Conservation (phyloP, 305 asterid genomes). For the Solanum hybrid region DNA sequence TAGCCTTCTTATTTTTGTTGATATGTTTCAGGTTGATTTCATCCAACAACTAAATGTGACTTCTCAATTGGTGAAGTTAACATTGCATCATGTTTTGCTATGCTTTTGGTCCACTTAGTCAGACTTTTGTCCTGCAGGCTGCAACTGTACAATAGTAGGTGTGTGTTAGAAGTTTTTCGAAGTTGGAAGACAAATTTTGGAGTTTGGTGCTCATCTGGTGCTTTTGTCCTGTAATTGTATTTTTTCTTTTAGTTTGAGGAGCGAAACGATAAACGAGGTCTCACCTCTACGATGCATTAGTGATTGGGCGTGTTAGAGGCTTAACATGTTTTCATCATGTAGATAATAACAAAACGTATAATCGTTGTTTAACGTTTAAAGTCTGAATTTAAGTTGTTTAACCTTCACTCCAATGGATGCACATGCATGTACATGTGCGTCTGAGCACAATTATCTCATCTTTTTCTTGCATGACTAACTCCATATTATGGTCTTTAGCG, state of each 20-base stretch:
- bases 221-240: not conserved
- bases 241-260: not conserved
- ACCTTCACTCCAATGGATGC: not conserved
- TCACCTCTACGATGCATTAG: not conserved
- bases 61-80: not conserved
- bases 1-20: not conserved
- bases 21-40: not conserved
- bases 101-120: not conserved
- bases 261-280: not conserved
- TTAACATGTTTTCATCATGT: not conserved
- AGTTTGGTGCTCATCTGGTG: not conserved
- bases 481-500: not conserved
- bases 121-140: not conserved
- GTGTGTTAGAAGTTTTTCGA: not conserved
- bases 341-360: not conserved
- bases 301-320: not conserved
- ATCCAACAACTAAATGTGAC: not conserved
- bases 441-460: not conserved
- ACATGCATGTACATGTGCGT: not conserved
- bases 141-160: not conserved
- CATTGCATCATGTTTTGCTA: not conserved
- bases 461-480: not conserved
- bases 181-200: not conserved
- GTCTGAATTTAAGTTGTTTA: not conserved
- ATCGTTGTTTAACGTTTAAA: not conserved